Conservation (phyloP, 2,329 filamentous ascomycete species). For the Colletotrichum lini region DNA sequence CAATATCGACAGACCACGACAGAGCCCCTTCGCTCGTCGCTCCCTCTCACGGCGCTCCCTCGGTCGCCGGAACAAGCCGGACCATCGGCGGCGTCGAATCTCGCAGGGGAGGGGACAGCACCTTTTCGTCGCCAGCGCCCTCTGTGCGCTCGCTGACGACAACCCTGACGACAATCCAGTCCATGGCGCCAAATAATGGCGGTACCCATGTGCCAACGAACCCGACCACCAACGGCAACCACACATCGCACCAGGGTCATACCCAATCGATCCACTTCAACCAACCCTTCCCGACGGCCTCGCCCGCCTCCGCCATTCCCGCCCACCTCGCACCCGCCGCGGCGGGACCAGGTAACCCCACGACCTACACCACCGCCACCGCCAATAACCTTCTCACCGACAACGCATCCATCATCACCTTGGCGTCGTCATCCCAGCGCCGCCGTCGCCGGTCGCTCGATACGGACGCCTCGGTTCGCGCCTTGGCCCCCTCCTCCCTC, state of each 20-base stretch:
- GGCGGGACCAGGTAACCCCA: slow-evolving; percentile 67
- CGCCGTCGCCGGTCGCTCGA: slow-evolving; percentile 84
- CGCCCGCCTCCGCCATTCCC: slow-evolving; percentile 81
- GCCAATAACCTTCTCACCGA: slow-evolving; percentile 87
- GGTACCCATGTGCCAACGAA: slow-evolving; percentile 40
- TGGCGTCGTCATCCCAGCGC: slow-evolving; percentile 86
- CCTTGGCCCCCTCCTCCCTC: slow-evolving; percentile 84
- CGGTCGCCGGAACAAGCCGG: slow-evolving; percentile 79
- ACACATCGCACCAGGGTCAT: slow-evolving; percentile 49
- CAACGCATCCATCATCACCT: slow-evolving; percentile 87
- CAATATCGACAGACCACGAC: slow-evolving; percentile 87
- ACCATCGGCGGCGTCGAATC: slow-evolving; percentile 77
- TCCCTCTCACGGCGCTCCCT: slow-evolving; percentile 79
- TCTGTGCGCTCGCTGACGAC: slow-evolving; percentile 86
- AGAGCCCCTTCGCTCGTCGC: slow-evolving; percentile 81
- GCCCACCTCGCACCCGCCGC: slow-evolving; percentile 73
- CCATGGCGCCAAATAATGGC: slow-evolving; percentile 70
- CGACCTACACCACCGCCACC: slow-evolving; percentile 83
- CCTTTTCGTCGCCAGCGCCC: slow-evolving; percentile 86
- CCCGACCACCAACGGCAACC: slow-evolving; percentile 57
- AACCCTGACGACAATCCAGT: slow-evolving; percentile 84
- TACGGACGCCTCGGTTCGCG: slow-evolving; percentile 87
- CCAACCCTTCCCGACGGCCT: slow-evolving; percentile 74
- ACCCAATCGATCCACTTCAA: slow-evolving; percentile 72
- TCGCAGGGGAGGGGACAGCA: slow-evolving; percentile 80